phyloP scores from a whole-genome alignment of 208 protist species.

The Trypanosoma brucei region DNA sequence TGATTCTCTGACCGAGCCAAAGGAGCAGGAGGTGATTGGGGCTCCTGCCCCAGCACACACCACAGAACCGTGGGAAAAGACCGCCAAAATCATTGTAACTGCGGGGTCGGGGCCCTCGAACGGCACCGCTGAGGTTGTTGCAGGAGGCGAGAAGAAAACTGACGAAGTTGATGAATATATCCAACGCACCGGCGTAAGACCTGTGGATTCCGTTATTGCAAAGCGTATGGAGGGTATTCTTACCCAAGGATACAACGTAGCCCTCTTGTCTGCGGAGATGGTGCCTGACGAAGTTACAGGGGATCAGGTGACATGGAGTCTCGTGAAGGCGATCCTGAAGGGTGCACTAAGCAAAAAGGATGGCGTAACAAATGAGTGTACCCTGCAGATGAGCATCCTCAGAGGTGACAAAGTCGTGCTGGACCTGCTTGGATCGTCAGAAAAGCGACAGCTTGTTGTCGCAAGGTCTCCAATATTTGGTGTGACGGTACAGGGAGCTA shows the following conservation, averaged over 20 bases:
- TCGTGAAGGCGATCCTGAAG: constrained; percentile 29
- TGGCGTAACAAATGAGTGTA: constrained; percentile 22
- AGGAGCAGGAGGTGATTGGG: too few species aligned
- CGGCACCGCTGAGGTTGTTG: constrained; percentile 35
- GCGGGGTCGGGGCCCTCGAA: constrained; percentile 22
- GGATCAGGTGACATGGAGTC: constrained; percentile 45
- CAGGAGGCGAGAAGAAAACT: constrained; percentile 32
- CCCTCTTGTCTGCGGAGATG: constrained; percentile 40
- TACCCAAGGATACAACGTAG: constrained; percentile 35
- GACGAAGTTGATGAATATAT: constrained; percentile 61
- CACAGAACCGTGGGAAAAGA: constrained; percentile 8
- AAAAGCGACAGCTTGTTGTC: constrained; percentile 30
- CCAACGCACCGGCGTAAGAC: constrained; percentile 1
- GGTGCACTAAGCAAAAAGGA: constrained; percentile 17
- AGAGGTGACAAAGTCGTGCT: constrained; percentile 31
- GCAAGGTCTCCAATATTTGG: constrained; percentile 50
- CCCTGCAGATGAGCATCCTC: constrained; percentile 48
- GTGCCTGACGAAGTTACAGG: constrained; percentile 19
- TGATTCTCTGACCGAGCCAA: too few species aligned
- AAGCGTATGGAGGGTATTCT: constrained; percentile 35
- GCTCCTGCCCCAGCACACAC: background rate
- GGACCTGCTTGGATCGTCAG: constrained; percentile 23
- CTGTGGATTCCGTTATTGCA: constrained; percentile 34
- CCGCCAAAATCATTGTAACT: constrained; percentile 19
- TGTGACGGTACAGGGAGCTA: constrained; percentile 27